Percentiles rank a stretch among this genome's conserved stretches.
Evolutionary conservation across 2,329 filamentous ascomycete species (phyloP).

Genomic region (Graphilbum ipis-grandicollis): DNA sequence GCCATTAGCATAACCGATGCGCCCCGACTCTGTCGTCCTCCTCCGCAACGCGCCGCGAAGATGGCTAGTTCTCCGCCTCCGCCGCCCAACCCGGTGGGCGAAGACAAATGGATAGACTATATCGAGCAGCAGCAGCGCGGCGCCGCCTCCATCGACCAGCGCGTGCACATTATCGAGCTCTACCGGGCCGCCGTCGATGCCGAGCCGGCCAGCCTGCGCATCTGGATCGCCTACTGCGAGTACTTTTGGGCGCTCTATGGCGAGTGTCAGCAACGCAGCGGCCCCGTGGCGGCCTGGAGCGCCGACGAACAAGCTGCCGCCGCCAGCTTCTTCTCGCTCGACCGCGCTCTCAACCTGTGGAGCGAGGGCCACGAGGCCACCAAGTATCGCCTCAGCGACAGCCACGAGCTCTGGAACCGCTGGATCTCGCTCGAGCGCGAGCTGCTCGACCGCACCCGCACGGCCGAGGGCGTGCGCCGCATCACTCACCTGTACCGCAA

Average conservation of each 20-base stretch:
- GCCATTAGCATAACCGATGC: not conserved
- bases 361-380: conserved; percentile 55
- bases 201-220: conserved; percentile 54
- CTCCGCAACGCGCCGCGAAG: conserved; percentile 4
- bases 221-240: conserved; percentile 66
- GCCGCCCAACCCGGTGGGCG: conserved; percentile 38
- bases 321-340: conserved; percentile 53
- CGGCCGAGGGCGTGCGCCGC: conserved; percentile 39
- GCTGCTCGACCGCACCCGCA: conserved; percentile 39
- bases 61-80: conserved; percentile 11
- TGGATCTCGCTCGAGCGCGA: conserved; percentile 58
- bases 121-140: conserved; percentile 52
- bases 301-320: conserved; percentile 53
- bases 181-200: conserved; percentile 53
- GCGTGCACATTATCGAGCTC: conserved; percentile 52
- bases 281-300: conserved; percentile 36
- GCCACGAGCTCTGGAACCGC: conserved; percentile 62
- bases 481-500: conserved; percentile 54
- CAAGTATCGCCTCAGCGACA: conserved; percentile 58
- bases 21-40: not conserved
- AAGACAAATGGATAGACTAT: conserved; percentile 63
- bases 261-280: conserved; percentile 37
- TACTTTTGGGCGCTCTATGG: conserved; percentile 58
- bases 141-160: conserved; percentile 45
- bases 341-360: conserved; percentile 50